Evolutionary conservation across 768 basidiomycete genomes (phyloP), one percentile per base, ranked within the genome.

Genomic region (Suillus clintonianus): DNA sequence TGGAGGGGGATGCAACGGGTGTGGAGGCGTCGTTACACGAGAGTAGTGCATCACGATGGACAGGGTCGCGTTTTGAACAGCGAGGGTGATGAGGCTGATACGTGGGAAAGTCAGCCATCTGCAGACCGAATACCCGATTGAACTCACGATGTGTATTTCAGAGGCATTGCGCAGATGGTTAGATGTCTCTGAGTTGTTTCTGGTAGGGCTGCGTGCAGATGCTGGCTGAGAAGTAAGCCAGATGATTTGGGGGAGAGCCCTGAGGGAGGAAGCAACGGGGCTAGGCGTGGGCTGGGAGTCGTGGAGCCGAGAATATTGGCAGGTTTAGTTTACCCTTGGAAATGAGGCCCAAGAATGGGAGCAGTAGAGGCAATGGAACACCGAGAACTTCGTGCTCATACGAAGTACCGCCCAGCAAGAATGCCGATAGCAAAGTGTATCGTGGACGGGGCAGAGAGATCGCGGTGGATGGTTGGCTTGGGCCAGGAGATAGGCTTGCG

Each of bases 41-140:
- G 97, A 98, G 78, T 98, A 94, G 81, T 98, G 95, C 93, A 99
- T 97, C 67, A 99, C 93, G 72, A 99, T 95, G 60, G 95, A 95
- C 57, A 99, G 81, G 11, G 93, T 88, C 36, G 94, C 94, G 78
- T 99, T 99, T 81, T 99, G 97, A 3, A 97, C 89, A 5, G 94
- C 94, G 57, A 96, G 86, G 19, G 92, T 93, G 67, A 95, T 86
- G 63, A 94, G 82, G 15, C 91, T 63, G 24, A 42, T 24, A 55
- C 48, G 59, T 62, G 64, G 50, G 42, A 63, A 51, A 63, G 62
- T 62, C 64, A 43, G 62, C 50, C 32, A 13, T 41, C 32, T 53
- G 30, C 19, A 32, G 61, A 57, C 4, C 3, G 65, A 55, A 63
- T 54, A 2, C 51, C 3, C 50, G 36, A 64, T 13, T 42, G 34